Base-by-base conservation (phyloP, 495 filamentous ascomycete species). In the Thermochaetoides thermophila region DNA sequence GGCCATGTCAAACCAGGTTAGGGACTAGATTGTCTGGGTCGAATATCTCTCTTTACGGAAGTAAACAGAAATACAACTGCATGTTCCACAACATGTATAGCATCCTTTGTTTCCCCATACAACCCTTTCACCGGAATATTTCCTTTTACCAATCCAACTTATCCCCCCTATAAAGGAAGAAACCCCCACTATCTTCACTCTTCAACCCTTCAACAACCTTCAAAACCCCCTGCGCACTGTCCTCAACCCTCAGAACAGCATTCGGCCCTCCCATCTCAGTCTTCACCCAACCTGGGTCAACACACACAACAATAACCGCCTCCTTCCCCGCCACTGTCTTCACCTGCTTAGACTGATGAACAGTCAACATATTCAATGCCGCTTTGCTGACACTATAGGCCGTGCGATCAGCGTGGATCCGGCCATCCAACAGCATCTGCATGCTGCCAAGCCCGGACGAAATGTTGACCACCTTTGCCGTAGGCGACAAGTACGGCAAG, bases 281-380 rank as follows among this genome's bases (percentile, higher is more conserved):
- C 34, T 61, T 48, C 19, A 72, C 68, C 66, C 71, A 73, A 5
- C 72, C 72, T n/a, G 72, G 72, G 49, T 69, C 61, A 37, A 74
- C 51, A 3, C 58, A 54, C 10, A 68, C 56, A 1, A 63, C 60
- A 27, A 59, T 45, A 7, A 69, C 52, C 7, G 61, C 59, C 24
- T 46, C 27, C 13, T 37, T 27, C n/a, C 5, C 4, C 25, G 9
- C 25, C 16, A 7, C 10, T 20, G 7, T 20, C 30, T 5, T 11
- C 0, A 57, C 17, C 20, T 54, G 49, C 13, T 19, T 29, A 29
- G 54, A 47, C 38, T 59, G 54, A 37, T 61, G 57, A 20, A 53
- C 38, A 7, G 45, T 58, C 32, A 61, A 39, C 44, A 53, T 53
- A 30, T 61, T 59, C 17, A 61, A 13, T 26, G 49, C 57, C 16